Base-by-base conservation (phyloP, 495 filamentous ascomycete species). In the Alectoria sarmentosa region DNA sequence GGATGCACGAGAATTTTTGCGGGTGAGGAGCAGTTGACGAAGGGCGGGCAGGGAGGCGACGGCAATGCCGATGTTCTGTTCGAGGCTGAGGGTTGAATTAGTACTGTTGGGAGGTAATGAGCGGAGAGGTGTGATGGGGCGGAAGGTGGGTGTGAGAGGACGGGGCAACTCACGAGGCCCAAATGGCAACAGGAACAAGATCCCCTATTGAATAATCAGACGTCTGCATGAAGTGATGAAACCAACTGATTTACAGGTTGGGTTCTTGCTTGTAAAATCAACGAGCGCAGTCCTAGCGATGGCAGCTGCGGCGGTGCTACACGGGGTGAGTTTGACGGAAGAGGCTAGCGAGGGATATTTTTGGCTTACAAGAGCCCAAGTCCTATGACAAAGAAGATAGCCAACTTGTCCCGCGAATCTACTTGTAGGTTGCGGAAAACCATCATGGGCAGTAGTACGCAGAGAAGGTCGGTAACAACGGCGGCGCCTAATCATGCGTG, bases 1-100 rank as follows among this genome's bases (percentile, higher is more conserved):
- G 28, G 15, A 55, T 55, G 52, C 2, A 34, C 21, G 11, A 2
- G 13, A 7, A 15, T 36, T 1, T 55, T 21, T 55, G 52, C 17
- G 52, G 5, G 41, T 60, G n/a, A 3, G 21, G 57, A 60, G n/a
- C 36, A 60, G 36, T 28, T 60, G 57, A 28, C 36, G 57, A 8
- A 60, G 57, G 14, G 57, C 57, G 10, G 57, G 57, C 39, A 60
- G 14, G 19, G 57, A 60, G 57, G 57, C 57, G 37, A 60, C 57
- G 57, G 17, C 23, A 26, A 60, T 41, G 8, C 57, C 57, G 26
- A 60, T 26, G 36, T 60, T 42, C 11, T 60, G 57, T 41, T 60
- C 57, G 19, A 60, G 36, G n/a, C 57, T 60, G 21, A 10, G 19
- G 39, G 57, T 7, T 34, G 34, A 2, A 4, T 60, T 42, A 60